Conservation (phyloP, 169 alveolate species). For the Plasmodium knowlesi region DNA sequence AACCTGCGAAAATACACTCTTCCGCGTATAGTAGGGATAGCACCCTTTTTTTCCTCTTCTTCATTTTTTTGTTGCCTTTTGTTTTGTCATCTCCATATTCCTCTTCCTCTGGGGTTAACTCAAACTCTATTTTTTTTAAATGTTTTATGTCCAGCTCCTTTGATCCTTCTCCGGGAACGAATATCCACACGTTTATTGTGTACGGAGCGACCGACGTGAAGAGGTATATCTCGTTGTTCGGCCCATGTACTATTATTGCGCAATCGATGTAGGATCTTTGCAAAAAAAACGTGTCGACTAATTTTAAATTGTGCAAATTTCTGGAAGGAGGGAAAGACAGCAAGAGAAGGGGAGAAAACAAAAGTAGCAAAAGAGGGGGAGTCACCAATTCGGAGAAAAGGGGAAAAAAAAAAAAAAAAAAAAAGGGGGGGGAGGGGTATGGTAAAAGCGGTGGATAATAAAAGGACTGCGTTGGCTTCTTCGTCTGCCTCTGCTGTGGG, state of each 20-base stretch:
- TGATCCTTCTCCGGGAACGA: conserved; percentile 74
- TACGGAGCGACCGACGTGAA: conserved; percentile 66
- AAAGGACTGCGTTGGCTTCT: neutral
- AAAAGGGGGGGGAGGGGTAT: neutral
- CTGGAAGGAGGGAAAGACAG: conserved; percentile 10
- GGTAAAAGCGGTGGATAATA: neutral
- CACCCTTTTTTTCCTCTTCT: conserved; percentile 56
- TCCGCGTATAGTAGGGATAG: conserved; percentile 70
- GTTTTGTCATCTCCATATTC: conserved; percentile 41
- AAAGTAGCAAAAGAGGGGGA: neutral
- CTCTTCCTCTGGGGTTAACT: conserved; percentile 71
- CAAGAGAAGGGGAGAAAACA: neutral
- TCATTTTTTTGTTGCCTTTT: conserved; percentile 40
- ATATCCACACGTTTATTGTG: conserved; percentile 73
- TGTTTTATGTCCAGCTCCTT: conserved; percentile 73
- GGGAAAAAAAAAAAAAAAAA: neutral
- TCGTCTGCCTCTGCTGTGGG: neutral
- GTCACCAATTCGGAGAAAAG: neutral
- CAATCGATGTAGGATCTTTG: conserved; percentile 73
- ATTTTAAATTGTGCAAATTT: conserved; percentile 73
- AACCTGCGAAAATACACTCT: conserved; percentile 76
- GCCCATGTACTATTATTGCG: conserved; percentile 76
- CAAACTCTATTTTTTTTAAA: conserved; percentile 68
- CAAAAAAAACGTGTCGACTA: conserved; percentile 69
- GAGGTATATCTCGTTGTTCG: conserved; percentile 70